phyloP scores from a whole-genome alignment of 2,329 filamentous ascomycete genomes.

The Dendrostoma leiphaemia region DNA sequence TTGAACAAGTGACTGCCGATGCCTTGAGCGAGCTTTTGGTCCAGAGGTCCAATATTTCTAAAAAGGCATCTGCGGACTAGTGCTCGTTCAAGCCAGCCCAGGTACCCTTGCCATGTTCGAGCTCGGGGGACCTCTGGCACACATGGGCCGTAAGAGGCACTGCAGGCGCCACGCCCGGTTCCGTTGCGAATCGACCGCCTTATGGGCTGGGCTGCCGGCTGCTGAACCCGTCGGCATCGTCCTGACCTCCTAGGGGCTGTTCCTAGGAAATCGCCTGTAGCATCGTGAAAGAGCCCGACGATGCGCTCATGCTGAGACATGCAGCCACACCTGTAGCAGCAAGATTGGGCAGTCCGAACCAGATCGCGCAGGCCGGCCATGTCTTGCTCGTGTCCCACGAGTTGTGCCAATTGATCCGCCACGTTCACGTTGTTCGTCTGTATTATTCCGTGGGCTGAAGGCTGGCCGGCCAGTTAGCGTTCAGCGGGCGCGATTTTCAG shows the following conservation, averaged over 20 bases:
- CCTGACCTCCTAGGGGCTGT: conserved; percentile 4
- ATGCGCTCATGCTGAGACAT: conserved; percentile 17
- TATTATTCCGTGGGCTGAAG: background rate
- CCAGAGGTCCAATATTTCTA: too few species aligned
- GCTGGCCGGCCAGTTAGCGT: background rate
- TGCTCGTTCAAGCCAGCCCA: background rate
- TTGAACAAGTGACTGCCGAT: too few species aligned
- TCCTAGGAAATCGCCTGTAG: background rate
- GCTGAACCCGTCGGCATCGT: background rate
- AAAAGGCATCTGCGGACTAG: too few species aligned
- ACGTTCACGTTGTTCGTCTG: background rate
- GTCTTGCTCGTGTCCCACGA: conserved; percentile 6
- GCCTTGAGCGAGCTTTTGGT: too few species aligned
- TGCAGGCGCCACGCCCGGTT: conserved; percentile 14
- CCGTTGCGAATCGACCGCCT: conserved; percentile 12
- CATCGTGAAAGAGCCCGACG: conserved; percentile 8
- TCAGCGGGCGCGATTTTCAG: background rate
- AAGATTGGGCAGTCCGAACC: conserved; percentile 13
- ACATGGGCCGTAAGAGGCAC: conserved; percentile 9
- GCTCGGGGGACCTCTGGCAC: conserved; percentile 1
- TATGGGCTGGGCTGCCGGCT: conserved; percentile 2
- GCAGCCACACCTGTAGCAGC: conserved; percentile 18
- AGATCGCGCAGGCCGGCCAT: conserved; percentile 15
- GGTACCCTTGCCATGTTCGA: background rate
- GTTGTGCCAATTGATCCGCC: conserved; percentile 2